A percentile compares a stretch with the other conserved stretches of the same genome.
Conservation (phyloP, 805 yeast species). For the Yarrowia yakushimensis region DNA sequence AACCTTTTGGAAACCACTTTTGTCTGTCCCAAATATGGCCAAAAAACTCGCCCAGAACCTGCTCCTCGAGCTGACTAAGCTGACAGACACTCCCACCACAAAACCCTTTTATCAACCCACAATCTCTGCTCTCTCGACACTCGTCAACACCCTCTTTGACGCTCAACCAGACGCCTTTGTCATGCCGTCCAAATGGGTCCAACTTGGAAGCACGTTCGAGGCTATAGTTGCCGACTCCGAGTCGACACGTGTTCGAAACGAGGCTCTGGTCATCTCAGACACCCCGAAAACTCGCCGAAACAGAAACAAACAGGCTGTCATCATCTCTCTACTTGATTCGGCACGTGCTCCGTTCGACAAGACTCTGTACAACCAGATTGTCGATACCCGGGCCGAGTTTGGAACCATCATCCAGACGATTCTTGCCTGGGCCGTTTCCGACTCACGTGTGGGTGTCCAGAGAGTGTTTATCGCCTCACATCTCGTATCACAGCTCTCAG, state of each 20-base stretch:
- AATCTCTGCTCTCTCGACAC: slow-evolving; percentile 31
- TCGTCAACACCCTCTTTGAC: slow-evolving; percentile 30
- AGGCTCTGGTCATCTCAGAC: slow-evolving; percentile 31
- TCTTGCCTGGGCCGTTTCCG: slow-evolving; percentile 35
- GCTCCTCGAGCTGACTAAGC: neutral
- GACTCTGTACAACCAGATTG: neutral
- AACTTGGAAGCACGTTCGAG: slow-evolving; percentile 32
- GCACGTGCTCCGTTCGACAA: neutral
- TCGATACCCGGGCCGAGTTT: slow-evolving; percentile 24
- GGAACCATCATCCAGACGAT: slow-evolving; percentile 29
- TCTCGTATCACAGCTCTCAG: slow-evolving; percentile 26
- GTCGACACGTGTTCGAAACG: slow-evolving; percentile 30
- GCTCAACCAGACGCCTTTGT: slow-evolving; percentile 36
- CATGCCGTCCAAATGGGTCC: slow-evolving; percentile 37
- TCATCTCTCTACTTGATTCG: neutral
- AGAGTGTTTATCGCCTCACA: slow-evolving; percentile 31
- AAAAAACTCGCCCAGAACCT: slow-evolving; percentile 58
- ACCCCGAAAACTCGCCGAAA: slow-evolving; percentile 29
- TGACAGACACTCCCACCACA: neutral
- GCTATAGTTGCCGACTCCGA: slow-evolving; percentile 27
- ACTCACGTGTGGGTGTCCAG: slow-evolving; percentile 28
- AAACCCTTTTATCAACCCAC: neutral
- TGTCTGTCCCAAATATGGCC: slow-evolving; percentile 51
- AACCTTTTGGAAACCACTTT: slow-evolving; percentile 68
- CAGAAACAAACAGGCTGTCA: slow-evolving; percentile 26